A percentile compares a stretch with the other conserved stretches of the same genome.
These are phyloP conservation scores for Schoenoplectus tabernaemontani DNA, from an alignment of 202 grass and related monocot species.

Conservation along the genomic window DNA sequence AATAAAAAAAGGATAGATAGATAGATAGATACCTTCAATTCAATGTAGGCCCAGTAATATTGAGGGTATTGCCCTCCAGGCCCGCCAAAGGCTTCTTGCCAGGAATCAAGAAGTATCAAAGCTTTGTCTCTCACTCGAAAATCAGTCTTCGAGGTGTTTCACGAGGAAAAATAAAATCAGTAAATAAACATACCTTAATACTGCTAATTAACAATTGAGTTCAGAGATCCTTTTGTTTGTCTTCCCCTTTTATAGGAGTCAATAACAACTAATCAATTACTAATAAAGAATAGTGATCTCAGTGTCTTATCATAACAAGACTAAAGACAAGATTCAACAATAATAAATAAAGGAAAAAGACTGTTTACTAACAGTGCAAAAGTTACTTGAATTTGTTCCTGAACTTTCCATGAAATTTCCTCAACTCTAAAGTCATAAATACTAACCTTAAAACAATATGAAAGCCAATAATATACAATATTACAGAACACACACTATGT, in stretches of 20 bases:
- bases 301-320: not conserved
- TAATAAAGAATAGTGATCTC: not conserved
- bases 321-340: not conserved
- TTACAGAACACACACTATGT: not conserved
- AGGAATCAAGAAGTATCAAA: slow-evolving; percentile 86
- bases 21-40: slow-evolving; percentile 62
- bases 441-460: not conserved
- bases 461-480: not conserved
- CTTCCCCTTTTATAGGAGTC: slow-evolving; percentile 9
- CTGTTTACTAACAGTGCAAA: not conserved
- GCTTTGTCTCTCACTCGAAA: slow-evolving; percentile 85
- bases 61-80: slow-evolving; percentile 85
- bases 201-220: slow-evolving; percentile 66
- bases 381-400: not conserved
- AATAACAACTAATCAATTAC: not conserved
- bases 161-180: slow-evolving; percentile 32
- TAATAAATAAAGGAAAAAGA: not conserved
- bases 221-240: slow-evolving; percentile 65
- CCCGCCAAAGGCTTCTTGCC: slow-evolving; percentile 99
- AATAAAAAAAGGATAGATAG: not conserved
- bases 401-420: not conserved
- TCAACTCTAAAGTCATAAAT: not conserved
- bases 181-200: slow-evolving; percentile 56
- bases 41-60: slow-evolving; percentile 83
- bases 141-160: slow-evolving; percentile 54